Evolutionary conservation across 2,329 filamentous ascomycete genomes (phyloP).

Genomic region (Aspergillus hiratsukae): DNA sequence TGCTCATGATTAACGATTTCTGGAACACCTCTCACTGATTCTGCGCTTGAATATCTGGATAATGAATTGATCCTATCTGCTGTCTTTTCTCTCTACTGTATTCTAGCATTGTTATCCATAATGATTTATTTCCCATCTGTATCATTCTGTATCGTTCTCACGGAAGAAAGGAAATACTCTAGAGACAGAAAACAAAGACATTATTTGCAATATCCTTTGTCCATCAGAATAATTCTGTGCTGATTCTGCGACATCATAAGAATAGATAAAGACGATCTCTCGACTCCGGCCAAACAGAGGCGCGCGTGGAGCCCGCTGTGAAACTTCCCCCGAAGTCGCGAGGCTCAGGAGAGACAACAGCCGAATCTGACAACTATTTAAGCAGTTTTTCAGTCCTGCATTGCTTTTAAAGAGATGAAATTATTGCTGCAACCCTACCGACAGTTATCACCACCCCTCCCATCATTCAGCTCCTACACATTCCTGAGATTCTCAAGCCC

Average conservation of each 20-base stretch:
- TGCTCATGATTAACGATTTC: background rate
- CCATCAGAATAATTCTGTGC: background rate
- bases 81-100: background rate
- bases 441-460: background rate
- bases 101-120: background rate
- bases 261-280: background rate
- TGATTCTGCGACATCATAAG: background rate
- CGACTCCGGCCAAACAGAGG: background rate
- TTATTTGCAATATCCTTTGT: background rate
- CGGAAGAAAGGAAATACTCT: background rate
- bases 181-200: background rate
- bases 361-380: background rate
- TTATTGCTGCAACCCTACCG: background rate
- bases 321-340: constrained; percentile 5
- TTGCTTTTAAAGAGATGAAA: constrained; percentile 1
- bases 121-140: background rate
- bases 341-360: constrained; percentile 2
- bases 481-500: constrained; percentile 16
- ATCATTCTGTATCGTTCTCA: background rate
- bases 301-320: constrained; percentile 4
- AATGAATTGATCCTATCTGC: background rate
- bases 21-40: background rate
- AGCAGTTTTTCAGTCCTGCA: background rate
- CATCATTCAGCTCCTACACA: constrained; percentile 15
- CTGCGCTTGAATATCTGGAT: background rate